phyloP scores from a whole-genome alignment of 176 grass and related monocot species.

The Cenchrus fungigraminus region DNA sequence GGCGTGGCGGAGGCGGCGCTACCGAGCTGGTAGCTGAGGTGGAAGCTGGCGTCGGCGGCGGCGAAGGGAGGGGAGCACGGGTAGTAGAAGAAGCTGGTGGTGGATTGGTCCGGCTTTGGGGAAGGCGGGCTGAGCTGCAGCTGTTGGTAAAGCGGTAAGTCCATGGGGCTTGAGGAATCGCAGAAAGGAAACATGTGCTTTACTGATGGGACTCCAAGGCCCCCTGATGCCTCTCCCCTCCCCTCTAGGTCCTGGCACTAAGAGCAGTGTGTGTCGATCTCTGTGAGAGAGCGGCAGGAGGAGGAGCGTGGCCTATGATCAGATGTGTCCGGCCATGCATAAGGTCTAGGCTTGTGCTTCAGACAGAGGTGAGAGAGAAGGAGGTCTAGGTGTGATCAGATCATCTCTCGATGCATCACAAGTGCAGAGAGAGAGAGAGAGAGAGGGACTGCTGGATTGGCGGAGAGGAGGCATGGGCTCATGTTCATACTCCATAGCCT shows the following conservation, averaged over 20 bases:
- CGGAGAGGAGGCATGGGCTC: slow-evolving; percentile 28
- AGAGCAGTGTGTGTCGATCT: slow-evolving; percentile 24
- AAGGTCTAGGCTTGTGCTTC: slow-evolving; percentile 30
- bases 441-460: neutral
- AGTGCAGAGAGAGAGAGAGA: neutral
- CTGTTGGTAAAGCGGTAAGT: slow-evolving; percentile 50
- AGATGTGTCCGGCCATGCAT: slow-evolving; percentile 56
- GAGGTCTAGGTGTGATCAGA: slow-evolving; percentile 9
- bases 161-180: slow-evolving; percentile 54
- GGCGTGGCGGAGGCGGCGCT: neutral
- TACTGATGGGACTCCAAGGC: slow-evolving; percentile 53
- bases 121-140: slow-evolving; percentile 58
- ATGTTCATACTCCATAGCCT: neutral
- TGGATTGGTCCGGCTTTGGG: slow-evolving; percentile 47
- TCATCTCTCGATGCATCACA: neutral
- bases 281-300: neutral
- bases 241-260: slow-evolving; percentile 36
- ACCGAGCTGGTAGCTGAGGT: slow-evolving; percentile 35
- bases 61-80: slow-evolving; percentile 44
- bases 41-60: slow-evolving; percentile 40
- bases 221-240: slow-evolving; percentile 1
- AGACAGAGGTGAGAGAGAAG: neutral
- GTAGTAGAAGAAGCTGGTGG: slow-evolving; percentile 41
- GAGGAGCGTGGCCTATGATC: slow-evolving; percentile 44
- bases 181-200: slow-evolving; percentile 62